Evolutionary conservation across 257 asterid species (phyloP).

Genomic region (Salvia miltiorrhiza): DNA sequence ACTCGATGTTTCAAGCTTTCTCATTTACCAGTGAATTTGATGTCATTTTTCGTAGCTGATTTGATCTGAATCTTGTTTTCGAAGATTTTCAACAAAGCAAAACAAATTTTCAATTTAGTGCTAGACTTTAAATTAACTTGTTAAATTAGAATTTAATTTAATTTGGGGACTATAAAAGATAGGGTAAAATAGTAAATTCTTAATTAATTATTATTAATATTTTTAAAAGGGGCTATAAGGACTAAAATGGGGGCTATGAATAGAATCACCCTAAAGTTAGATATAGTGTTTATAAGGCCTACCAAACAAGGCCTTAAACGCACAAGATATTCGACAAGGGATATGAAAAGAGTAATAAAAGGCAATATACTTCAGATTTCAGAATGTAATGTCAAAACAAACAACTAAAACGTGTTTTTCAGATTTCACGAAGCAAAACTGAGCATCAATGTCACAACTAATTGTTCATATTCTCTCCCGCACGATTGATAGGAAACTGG

Average conservation of each 20-base stretch:
- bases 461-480: slow-evolving; percentile 27
- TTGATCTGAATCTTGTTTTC: background rate
- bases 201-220: too few species aligned
- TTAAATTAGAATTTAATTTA: too few species aligned
- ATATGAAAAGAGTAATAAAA: background rate
- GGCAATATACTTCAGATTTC: background rate
- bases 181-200: too few species aligned
- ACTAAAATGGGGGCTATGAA: too few species aligned
- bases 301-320: too few species aligned
- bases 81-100: background rate
- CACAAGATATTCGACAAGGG: background rate
- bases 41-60: background rate
- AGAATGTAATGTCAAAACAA: background rate
- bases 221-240: too few species aligned
- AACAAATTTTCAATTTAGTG: too few species aligned
- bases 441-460: slow-evolving; percentile 15
- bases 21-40: background rate
- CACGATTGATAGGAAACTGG: slow-evolving; percentile 9
- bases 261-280: too few species aligned
- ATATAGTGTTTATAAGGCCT: too few species aligned
- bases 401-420: background rate
- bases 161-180: too few species aligned
- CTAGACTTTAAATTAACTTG: background rate
- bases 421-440: slow-evolving; percentile 22
- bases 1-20: background rate